A percentile compares a stretch with the other conserved stretches of the same genome.
These are phyloP conservation scores for Irpex lacteus DNA, from an alignment of 1,284 basidiomycete genomes.

Conservation along the genomic window DNA sequence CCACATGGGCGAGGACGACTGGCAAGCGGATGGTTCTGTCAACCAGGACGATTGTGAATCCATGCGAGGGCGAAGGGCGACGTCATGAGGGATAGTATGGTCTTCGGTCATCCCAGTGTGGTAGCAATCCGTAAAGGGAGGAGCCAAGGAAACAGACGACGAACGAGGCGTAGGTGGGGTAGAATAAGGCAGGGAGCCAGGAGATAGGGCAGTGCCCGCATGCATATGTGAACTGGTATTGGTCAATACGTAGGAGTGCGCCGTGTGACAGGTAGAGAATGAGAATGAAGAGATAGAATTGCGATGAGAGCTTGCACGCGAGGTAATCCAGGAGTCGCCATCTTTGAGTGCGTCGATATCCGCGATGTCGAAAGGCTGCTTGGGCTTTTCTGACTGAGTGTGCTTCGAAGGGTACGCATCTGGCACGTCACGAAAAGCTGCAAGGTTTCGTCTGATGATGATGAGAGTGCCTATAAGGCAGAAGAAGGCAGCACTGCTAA, in stretches of 20 bases:
- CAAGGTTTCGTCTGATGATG: conserved; percentile 61
- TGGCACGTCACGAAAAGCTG: conserved; percentile 43
- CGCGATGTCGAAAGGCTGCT: conserved; percentile 62
- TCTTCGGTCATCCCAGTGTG: too few relatives aligned
- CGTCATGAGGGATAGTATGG: conserved; percentile 49
- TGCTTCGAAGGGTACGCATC: conserved; percentile 57
- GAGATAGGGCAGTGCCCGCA: conserved; percentile 36
- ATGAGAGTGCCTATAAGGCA: conserved; percentile 58
- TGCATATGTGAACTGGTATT: conserved; percentile 33
- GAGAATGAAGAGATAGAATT: conserved; percentile 66
- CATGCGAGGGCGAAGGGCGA: conserved; percentile 45
- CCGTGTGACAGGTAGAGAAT: conserved; percentile 61
- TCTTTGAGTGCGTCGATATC: conserved; percentile 68
- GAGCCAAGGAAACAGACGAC: conserved; percentile 53
- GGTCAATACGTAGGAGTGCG: conserved; percentile 26
- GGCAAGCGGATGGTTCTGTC: conserved; percentile 57
- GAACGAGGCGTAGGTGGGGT: conserved; percentile 13
- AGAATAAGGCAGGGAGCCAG: conserved; percentile 35
- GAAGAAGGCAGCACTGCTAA: conserved; percentile 50
- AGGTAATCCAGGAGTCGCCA: conserved; percentile 74
- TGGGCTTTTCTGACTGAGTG: conserved; percentile 46
- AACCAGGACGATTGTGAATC: conserved; percentile 71
- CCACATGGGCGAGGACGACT: conserved; percentile 58
- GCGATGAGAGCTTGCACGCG: conserved; percentile 51
- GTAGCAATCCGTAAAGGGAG: conserved; percentile 54